Conservation (phyloP, 208 protist species). For the Histomonas meleagridis region DNA sequence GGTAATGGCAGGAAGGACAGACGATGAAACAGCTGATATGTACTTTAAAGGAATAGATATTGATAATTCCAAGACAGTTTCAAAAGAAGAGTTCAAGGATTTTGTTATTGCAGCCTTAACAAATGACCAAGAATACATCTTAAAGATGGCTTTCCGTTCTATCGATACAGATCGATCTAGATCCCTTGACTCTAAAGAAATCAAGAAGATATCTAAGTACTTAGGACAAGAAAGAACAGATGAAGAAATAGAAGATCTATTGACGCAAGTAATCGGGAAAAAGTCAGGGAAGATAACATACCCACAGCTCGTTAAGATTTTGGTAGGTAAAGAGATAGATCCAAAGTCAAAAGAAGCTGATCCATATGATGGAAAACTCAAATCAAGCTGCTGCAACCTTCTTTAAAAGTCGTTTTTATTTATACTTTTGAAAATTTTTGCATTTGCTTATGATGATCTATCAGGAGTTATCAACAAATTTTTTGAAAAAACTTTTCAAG, state of each 20-base stretch:
- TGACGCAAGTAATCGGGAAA: neutral
- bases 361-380: conserved; percentile 32
- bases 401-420: too few species aligned
- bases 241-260: neutral
- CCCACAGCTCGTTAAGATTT: neutral
- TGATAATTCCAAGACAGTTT: neutral
- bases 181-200: neutral
- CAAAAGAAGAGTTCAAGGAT: neutral
- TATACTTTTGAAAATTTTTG: too few species aligned
- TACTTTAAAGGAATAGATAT: conserved; percentile 27
- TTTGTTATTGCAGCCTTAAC: neutral
- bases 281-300: conserved; percentile 5
- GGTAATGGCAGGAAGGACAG: neutral
- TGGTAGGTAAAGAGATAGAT: neutral
- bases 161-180: conserved; percentile 1
- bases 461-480: too few species aligned
- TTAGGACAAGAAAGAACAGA: neutral
- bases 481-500: too few species aligned
- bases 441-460: too few species aligned
- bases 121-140: neutral
- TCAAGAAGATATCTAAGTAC: neutral
- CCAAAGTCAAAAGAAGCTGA: neutral
- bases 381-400: neutral
- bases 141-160: neutral
- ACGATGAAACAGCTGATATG: neutral